Percentiles rank a stretch among this genome's conserved stretches.
Evolutionary conservation across 2,329 filamentous ascomycete species (phyloP).

Genomic region (Botrytis sinoallii): DNA sequence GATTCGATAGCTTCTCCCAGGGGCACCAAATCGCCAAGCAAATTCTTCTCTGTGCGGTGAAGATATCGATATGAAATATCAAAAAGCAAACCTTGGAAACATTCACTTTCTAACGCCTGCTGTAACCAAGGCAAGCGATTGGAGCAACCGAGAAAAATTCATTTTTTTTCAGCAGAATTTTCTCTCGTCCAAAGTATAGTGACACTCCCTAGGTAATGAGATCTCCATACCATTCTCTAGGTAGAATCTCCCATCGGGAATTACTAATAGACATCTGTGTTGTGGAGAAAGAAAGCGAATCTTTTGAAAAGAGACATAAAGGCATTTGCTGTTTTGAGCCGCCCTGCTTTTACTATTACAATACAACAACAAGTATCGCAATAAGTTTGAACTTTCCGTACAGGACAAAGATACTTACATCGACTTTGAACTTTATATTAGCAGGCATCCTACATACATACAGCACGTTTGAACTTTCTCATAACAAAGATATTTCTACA

Average conservation of each 20-base stretch:
- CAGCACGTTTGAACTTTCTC: neutral
- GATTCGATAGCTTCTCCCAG: neutral
- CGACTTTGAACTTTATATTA: neutral
- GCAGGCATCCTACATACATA: neutral
- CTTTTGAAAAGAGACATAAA: neutral
- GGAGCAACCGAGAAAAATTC: no score
- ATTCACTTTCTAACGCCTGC: neutral
- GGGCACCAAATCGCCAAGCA: neutral
- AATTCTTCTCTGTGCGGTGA: neutral
- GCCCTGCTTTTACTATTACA: neutral
- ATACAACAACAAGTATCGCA: neutral
- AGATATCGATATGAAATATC: neutral
- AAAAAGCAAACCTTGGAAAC: neutral
- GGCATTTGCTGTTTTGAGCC: neutral
- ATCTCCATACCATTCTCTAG: neutral
- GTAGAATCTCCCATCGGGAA: neutral
- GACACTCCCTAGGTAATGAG: neutral
- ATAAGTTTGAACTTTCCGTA: neutral
- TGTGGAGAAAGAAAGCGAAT: neutral
- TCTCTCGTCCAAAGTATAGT: neutral
- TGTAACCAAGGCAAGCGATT: neutral
- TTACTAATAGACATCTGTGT: neutral
- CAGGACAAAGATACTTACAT: neutral
- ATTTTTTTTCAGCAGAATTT: neutral
- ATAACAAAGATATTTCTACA: neutral